phyloP scores from a whole-genome alignment of 352 stramenopile species.

The Phytophthora vignae region DNA sequence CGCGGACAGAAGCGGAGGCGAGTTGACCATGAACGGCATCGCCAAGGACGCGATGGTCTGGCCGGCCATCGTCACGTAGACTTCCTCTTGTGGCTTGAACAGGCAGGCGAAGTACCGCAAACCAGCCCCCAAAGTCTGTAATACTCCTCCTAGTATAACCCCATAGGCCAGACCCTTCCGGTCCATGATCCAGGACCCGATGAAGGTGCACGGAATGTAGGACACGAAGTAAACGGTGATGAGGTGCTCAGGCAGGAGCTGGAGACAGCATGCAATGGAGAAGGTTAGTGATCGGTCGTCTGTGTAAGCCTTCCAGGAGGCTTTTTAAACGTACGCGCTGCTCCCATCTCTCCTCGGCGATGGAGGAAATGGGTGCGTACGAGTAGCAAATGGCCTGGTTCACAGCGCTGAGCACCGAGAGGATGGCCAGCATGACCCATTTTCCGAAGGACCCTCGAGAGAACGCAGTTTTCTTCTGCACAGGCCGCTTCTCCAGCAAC shows the following conservation, averaged over 20 bases:
- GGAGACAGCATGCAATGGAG: not conserved
- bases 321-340: slow-evolving; percentile 38
- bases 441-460: slow-evolving; percentile 32
- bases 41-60: slow-evolving; percentile 67
- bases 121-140: slow-evolving; percentile 56
- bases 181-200: slow-evolving; percentile 84
- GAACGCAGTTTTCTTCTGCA: not conserved
- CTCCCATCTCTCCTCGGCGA: slow-evolving; percentile 59
- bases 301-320: not conserved
- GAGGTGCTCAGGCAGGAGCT: slow-evolving; percentile 69
- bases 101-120: slow-evolving; percentile 58
- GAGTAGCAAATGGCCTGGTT: slow-evolving; percentile 76
- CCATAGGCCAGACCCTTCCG: slow-evolving; percentile 65
- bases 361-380: slow-evolving; percentile 69
- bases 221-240: slow-evolving; percentile 80
- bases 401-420: slow-evolving; percentile 53
- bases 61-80: slow-evolving; percentile 50
- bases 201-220: slow-evolving; percentile 80
- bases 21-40: slow-evolving; percentile 87
- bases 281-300: not conserved
- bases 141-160: slow-evolving; percentile 56
- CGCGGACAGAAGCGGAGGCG: slow-evolving; percentile 66
- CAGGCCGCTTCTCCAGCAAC: slow-evolving; percentile 2
- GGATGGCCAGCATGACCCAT: slow-evolving; percentile 70
- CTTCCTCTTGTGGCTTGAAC: slow-evolving; percentile 27